Conservation (phyloP, 352 stramenopile genomes). For the Peronospora farinosa region DNA sequence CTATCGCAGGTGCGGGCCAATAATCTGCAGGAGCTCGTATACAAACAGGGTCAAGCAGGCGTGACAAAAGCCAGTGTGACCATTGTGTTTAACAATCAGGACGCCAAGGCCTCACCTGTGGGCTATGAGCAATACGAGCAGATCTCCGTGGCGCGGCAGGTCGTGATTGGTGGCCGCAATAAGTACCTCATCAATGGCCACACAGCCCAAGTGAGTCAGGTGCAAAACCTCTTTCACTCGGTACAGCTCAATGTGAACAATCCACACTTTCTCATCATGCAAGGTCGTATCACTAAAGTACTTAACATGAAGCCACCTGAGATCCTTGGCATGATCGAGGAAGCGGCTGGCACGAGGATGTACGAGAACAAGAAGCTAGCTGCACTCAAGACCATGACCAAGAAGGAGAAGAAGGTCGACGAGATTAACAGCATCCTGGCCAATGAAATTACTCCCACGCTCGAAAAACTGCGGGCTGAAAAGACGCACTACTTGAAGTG, state of each 20-base stretch:
- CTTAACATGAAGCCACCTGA: slow-evolving; percentile 99
- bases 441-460: slow-evolving; percentile 98
- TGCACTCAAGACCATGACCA: slow-evolving; percentile 98
- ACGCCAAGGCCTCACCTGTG: slow-evolving; percentile 87
- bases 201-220: slow-evolving; percentile 94
- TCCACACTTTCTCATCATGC: slow-evolving; percentile 99
- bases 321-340: slow-evolving; percentile 99
- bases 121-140: slow-evolving; percentile 97
- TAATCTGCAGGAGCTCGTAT: slow-evolving; percentile 99
- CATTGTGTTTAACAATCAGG: slow-evolving; percentile 98
- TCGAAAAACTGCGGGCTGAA: slow-evolving; percentile 95
- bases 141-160: slow-evolving; percentile 97
- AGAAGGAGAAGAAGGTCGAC: slow-evolving; percentile 99
- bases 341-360: slow-evolving; percentile 98
- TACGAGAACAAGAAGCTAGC: slow-evolving; percentile 99
- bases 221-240: slow-evolving; percentile 99
- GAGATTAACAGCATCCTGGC: slow-evolving; percentile 98
- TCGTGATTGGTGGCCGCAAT: slow-evolving; percentile 98
- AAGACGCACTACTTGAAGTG: slow-evolving; percentile 98
- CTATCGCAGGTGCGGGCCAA: slow-evolving; percentile 96
- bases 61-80: slow-evolving; percentile 99
- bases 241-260: slow-evolving; percentile 99
- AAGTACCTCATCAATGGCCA: slow-evolving; percentile 99
- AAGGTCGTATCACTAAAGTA: slow-evolving; percentile 97
- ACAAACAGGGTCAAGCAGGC: slow-evolving; percentile 99